Percentiles rank a stretch among this genome's conserved stretches.
Conservation (phyloP, 345 rosid species). For the Lepidium aucheri region DNA sequence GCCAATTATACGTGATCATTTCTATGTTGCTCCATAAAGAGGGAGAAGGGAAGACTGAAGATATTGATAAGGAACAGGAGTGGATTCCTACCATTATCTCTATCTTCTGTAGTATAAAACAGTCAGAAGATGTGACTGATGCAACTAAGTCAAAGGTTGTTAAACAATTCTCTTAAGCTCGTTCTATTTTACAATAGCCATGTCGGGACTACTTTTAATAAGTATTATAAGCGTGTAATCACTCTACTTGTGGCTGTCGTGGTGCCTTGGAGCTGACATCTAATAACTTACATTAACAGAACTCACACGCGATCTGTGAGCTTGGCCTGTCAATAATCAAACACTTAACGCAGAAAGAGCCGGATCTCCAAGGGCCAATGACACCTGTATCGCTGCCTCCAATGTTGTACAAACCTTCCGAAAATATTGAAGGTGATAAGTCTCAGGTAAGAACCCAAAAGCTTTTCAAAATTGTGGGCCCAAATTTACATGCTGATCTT, state of each 20-base stretch:
- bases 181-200: not conserved
- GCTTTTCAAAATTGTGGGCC: not conserved
- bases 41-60: slow-evolving; percentile 72
- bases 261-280: slow-evolving; percentile 14
- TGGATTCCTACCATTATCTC: slow-evolving; percentile 38
- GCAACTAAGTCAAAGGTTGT: slow-evolving; percentile 74
- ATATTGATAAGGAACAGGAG: slow-evolving; percentile 50
- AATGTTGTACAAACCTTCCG: slow-evolving; percentile 52
- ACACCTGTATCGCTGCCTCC: slow-evolving; percentile 52
- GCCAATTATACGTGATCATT: slow-evolving; percentile 59
- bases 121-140: slow-evolving; percentile 68
- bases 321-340: slow-evolving; percentile 70
- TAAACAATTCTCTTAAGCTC: slow-evolving; percentile 6
- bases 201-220: not conserved
- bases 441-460: slow-evolving; percentile 41
- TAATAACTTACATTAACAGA: slow-evolving; percentile 45
- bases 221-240: not conserved
- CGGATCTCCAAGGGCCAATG: slow-evolving; percentile 31
- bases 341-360: slow-evolving; percentile 45
- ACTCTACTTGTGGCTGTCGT: not conserved
- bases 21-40: slow-evolving; percentile 71
- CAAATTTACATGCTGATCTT: not conserved
- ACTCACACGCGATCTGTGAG: slow-evolving; percentile 80
- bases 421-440: slow-evolving; percentile 47
- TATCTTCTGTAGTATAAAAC: slow-evolving; percentile 53